Conservation (phyloP, 495 filamentous ascomycete species). For the Hypoxylon perforatum region DNA sequence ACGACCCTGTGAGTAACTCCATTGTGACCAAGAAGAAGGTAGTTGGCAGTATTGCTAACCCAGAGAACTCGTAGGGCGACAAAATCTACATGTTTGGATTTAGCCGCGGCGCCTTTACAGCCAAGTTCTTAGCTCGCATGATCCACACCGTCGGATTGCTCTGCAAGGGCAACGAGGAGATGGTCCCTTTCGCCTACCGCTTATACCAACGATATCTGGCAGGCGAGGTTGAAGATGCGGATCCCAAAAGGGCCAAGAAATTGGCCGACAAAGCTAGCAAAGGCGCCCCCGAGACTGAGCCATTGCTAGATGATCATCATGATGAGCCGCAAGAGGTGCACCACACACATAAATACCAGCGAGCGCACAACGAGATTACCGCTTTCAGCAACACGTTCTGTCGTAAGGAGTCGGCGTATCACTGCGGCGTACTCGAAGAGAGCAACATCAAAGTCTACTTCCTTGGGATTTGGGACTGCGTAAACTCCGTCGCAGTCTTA, state of each 20-base stretch:
- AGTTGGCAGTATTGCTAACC: constrained; percentile 12
- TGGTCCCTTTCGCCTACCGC: constrained; percentile 44
- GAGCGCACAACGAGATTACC: constrained; percentile 47
- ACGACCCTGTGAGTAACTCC: constrained; percentile 38
- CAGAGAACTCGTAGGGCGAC: constrained; percentile 38
- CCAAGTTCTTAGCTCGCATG: constrained; percentile 61
- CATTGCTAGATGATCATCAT: constrained; percentile 45
- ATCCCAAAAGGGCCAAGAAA: constrained; percentile 11
- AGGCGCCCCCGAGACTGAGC: constrained; percentile 29
- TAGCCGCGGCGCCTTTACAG: constrained; percentile 61
- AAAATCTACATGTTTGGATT: constrained; percentile 64
- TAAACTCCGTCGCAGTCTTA: constrained; percentile 53
- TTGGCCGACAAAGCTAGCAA: constrained; percentile 4
- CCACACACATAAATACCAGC: constrained; percentile 31
- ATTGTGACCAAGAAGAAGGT: not conserved
- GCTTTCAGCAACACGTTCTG: constrained; percentile 57
- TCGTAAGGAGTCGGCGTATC: constrained; percentile 43
- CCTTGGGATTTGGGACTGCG: constrained; percentile 59
- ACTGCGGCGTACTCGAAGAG: constrained; percentile 34
- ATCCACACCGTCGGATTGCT: constrained; percentile 57
- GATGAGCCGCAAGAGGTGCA: constrained; percentile 41
- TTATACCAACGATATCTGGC: constrained; percentile 41
- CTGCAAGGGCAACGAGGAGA: constrained; percentile 59
- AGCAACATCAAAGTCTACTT: constrained; percentile 51
- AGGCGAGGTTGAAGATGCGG: constrained; percentile 40